Conservation (phyloP, 2,329 filamentous ascomycete species). For the Scortechinia acanthostroma region DNA sequence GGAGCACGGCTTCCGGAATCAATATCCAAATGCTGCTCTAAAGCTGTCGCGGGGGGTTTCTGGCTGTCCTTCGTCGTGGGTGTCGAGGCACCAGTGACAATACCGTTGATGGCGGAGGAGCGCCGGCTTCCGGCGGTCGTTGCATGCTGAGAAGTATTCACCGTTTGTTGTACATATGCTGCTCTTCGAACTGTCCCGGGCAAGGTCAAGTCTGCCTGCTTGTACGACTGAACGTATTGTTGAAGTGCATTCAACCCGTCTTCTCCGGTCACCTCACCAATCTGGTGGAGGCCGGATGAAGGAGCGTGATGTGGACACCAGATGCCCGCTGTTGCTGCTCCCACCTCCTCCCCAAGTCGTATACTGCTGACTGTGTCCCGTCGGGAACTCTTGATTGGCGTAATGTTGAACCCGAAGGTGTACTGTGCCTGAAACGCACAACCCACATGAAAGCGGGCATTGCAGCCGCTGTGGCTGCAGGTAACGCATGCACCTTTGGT, state of each 20-base stretch:
- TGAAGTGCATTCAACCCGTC: constrained; percentile 55
- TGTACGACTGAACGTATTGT: constrained; percentile 60
- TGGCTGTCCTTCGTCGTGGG: neutral
- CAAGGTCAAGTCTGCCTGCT: constrained; percentile 64
- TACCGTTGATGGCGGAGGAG: neutral
- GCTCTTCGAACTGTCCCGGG: constrained; percentile 69
- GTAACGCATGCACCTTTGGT: constrained; percentile 52
- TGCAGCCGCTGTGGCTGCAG: constrained; percentile 48
- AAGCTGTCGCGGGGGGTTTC: neutral
- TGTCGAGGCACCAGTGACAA: too few relatives aligned
- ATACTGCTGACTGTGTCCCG: constrained; percentile 55
- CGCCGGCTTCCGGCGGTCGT: constrained; percentile 22
- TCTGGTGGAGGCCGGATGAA: constrained; percentile 50
- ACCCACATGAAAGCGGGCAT: constrained; percentile 54
- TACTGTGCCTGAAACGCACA: constrained; percentile 64
- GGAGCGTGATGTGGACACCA: constrained; percentile 62
- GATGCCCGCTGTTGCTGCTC: constrained; percentile 54
- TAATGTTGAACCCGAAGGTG: constrained; percentile 62
- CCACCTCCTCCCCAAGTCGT: constrained; percentile 58
- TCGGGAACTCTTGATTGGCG: constrained; percentile 61
- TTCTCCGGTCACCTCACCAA: constrained; percentile 53
- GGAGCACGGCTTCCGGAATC: constrained; percentile 3
- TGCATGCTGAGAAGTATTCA: constrained; percentile 30
- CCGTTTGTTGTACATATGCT: constrained; percentile 24
- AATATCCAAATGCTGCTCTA: neutral